Percentiles rank a stretch among this genome's conserved stretches.
Evolutionary conservation across 768 basidiomycete genomes (phyloP).

Genomic region (Lactifluus echinatus): DNA sequence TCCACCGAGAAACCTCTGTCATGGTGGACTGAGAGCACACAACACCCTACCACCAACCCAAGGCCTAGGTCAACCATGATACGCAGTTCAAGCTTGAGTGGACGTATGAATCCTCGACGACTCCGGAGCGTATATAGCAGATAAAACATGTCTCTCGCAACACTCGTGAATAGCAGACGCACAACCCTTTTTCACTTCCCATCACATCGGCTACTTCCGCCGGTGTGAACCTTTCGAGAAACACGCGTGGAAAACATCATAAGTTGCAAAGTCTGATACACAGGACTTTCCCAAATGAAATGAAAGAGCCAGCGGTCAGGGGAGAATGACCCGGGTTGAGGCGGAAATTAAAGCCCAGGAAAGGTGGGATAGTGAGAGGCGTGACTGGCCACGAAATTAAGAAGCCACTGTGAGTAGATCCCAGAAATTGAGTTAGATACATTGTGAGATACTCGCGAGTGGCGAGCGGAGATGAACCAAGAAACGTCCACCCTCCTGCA

Average conservation of each 20-base stretch:
- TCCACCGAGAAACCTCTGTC: neutral
- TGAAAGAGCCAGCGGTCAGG: neutral
- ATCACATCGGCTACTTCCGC: slow-evolving; percentile 13
- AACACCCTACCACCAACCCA: neutral
- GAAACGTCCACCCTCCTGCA: slow-evolving; percentile 7
- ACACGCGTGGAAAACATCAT: slow-evolving; percentile 1
- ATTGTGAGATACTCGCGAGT: slow-evolving; percentile 15
- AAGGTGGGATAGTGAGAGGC: neutral
- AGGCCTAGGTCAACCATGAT: neutral
- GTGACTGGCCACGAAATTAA: slow-evolving; percentile 6
- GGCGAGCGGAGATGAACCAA: slow-evolving; percentile 14
- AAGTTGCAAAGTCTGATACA: slow-evolving; percentile 2
- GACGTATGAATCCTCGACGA: neutral
- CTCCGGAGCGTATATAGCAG: neutral
- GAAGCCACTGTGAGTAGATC: slow-evolving; percentile 3
- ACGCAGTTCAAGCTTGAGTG: neutral
- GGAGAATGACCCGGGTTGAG: neutral
- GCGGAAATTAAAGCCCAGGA: slow-evolving; percentile 15
- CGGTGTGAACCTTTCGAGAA: slow-evolving; percentile 8
- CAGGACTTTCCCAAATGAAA: neutral
- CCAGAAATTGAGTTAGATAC: slow-evolving; percentile 9
- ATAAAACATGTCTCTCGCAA: neutral
- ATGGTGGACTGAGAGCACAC: neutral
- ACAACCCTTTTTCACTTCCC: slow-evolving; percentile 5
- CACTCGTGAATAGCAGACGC: slow-evolving; percentile 1